Base-by-base conservation (phyloP, 2,329 filamentous ascomycete species). In the Xylariaceae sp. region DNA sequence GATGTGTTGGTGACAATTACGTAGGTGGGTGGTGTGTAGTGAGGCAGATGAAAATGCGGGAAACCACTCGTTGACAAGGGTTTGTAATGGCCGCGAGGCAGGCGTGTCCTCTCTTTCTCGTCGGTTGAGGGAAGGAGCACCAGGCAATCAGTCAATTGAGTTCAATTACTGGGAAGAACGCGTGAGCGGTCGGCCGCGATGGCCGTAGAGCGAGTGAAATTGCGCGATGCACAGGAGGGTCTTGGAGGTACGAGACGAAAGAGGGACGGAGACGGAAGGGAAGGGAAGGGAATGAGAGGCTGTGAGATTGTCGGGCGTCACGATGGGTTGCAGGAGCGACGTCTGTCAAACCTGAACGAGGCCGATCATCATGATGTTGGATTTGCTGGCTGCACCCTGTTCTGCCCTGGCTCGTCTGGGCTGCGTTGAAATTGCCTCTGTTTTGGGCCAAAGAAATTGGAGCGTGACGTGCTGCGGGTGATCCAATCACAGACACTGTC, bases 211-310 rank as follows among this genome's bases (percentile, higher is more conserved):
- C 51, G 56, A 64, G 49, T 51, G 63, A 58, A 60, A 62, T 56
- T 59, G 62, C 62, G 61, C 56, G 53, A 54, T 45, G 62, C 61
- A 58, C 61, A 51, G 53, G 56, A 52, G 50, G 47, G 43, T 3
- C 31, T 46, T 45, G 40, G 48, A 41, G 33, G n/a, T 38, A 47
- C 40, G 57, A 49, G 44, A 52, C 47, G 53, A 54, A 39, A 49
- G 12, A 17, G 42, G 39, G 42, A 47, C 40, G 35, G 35, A 44
- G 30, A 11, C 22, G 32, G 30, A 5, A 19, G 43, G 39, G 42
- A 33, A 49, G 47, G 47, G 51, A 52, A 49, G 48, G 43, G 47
- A 47, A n/a, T 48, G 48, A 36, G 44, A 45, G 45, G 7, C 7
- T 27, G 22, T 27, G 22, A 27, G 22, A 27, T 27, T 27, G 22